phyloP scores from a whole-genome alignment of 2,329 filamentous ascomycete species.

The Aspergillus niger region DNA sequence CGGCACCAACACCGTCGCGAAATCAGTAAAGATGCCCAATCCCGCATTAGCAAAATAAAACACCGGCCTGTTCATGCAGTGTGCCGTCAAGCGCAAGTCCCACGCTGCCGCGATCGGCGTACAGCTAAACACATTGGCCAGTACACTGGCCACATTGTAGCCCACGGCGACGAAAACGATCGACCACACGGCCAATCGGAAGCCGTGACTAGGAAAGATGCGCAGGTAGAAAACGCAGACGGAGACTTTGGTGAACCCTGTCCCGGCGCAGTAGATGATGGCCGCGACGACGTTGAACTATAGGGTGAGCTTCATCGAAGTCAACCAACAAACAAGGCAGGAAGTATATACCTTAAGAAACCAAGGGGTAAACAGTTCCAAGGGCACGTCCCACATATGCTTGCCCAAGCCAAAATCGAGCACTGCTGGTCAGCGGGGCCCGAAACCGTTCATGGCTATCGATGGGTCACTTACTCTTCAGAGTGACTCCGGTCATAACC shows the following conservation, averaged over 20 bases:
- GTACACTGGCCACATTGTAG: conserved; percentile 30
- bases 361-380: conserved; percentile 21
- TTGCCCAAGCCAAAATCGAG: conserved; percentile 30
- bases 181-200: conserved; percentile 27
- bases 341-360: conserved; percentile 25
- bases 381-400: conserved; percentile 34
- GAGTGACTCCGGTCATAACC: conserved; percentile 24
- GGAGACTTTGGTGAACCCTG: conserved; percentile 35
- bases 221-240: conserved; percentile 34
- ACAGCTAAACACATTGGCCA: conserved; percentile 33
- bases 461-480: conserved; percentile 23
- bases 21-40: conserved; percentile 32
- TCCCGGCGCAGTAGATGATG: conserved; percentile 33
- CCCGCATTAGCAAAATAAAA: conserved; percentile 35
- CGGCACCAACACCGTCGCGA: conserved; percentile 31
- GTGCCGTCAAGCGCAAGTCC: conserved; percentile 25
- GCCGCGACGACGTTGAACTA: conserved; percentile 32
- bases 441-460: background rate
- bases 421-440: conserved; percentile 17
- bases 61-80: conserved; percentile 31
- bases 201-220: conserved; percentile 32
- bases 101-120: conserved; percentile 29
- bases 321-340: no score
- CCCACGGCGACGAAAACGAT: conserved; percentile 29
- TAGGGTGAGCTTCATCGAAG: background rate